These are phyloP conservation scores for Alternaria solani DNA, from an alignment of 2,329 filamentous ascomycete species.

Conservation along the genomic window DNA sequence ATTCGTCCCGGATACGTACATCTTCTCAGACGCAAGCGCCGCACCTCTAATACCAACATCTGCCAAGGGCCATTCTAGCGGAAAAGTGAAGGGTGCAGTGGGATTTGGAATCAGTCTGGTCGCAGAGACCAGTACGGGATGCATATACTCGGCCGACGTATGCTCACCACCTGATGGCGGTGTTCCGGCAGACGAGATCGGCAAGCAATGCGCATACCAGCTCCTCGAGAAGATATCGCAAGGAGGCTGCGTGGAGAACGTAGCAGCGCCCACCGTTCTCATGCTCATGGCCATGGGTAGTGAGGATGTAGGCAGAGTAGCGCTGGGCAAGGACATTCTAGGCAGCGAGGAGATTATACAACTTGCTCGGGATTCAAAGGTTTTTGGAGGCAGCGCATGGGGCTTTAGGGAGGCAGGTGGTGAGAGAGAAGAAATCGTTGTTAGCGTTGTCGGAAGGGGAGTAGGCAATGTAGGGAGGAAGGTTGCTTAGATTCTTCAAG, in stretches of 20 bases:
- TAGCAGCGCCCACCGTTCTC: slow-evolving; percentile 77
- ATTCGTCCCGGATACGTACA: slow-evolving; percentile 86
- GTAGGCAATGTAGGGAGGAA: slow-evolving; percentile 96
- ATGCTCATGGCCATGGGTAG: slow-evolving; percentile 97
- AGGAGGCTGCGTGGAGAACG: slow-evolving; percentile 80
- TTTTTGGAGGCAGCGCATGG: slow-evolving; percentile 92
- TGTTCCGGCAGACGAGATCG: slow-evolving; percentile 87
- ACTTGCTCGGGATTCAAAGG: slow-evolving; percentile 82
- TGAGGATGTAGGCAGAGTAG: slow-evolving; percentile 89
- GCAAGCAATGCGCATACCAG: slow-evolving; percentile 86
- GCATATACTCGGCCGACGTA: slow-evolving; percentile 88
- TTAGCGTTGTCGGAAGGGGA: slow-evolving; percentile 91
- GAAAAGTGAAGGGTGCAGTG: slow-evolving; percentile 72
- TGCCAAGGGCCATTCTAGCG: slow-evolving; percentile 69
- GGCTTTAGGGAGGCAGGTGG: slow-evolving; percentile 70
- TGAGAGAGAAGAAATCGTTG: slow-evolving; percentile 73
- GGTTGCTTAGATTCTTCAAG: slow-evolving; percentile 63
- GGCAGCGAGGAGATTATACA: slow-evolving; percentile 81
- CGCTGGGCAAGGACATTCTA: slow-evolving; percentile 81
- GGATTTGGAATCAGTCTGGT: slow-evolving; percentile 92
- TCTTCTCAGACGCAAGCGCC: slow-evolving; percentile 74
- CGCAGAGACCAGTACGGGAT: slow-evolving; percentile 87
- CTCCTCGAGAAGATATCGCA: slow-evolving; percentile 81
- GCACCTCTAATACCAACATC: slow-evolving; percentile 70
- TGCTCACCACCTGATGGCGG: slow-evolving; percentile 78